These are phyloP conservation scores for Candida maltosa DNA, from an alignment of 805 yeast genomes.

Conservation along the genomic window DNA sequence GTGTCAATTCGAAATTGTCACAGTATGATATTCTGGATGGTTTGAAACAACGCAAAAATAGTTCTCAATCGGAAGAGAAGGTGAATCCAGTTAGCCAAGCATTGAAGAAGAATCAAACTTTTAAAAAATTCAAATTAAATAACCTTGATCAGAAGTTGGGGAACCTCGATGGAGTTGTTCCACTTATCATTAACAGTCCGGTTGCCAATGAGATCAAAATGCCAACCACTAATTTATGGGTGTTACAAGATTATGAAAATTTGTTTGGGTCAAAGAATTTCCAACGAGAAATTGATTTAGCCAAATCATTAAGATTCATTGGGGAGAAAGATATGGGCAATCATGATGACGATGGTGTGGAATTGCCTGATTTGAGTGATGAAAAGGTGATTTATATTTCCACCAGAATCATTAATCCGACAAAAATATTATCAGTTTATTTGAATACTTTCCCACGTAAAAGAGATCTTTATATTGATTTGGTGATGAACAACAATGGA, in stretches of 20 bases:
- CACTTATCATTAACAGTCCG: conserved; percentile 1
- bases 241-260: conserved; percentile 9
- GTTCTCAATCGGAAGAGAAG: too few relatives aligned
- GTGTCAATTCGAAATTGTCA: too few relatives aligned
- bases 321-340: too few relatives aligned
- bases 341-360: neutral
- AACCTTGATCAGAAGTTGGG: neutral
- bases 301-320: conserved; percentile 7
- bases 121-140: conserved; percentile 1
- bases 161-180: neutral
- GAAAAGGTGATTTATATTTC: conserved; percentile 6
- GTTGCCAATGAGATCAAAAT: neutral
- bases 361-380: conserved; percentile 1
- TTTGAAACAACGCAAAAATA: neutral
- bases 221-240: conserved; percentile 3
- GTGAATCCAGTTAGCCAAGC: conserved; percentile 4
- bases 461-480: conserved; percentile 8
- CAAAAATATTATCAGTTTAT: conserved; percentile 3
- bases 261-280: conserved; percentile 6
- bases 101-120: conserved; percentile 1
- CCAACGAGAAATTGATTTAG: conserved; percentile 4
- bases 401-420: conserved; percentile 8
- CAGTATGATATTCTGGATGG: neutral
- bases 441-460: conserved; percentile 5
- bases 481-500: conserved; percentile 8